Conservation (phyloP, 805 yeast species). For the Candida khao-thaluensis region DNA sequence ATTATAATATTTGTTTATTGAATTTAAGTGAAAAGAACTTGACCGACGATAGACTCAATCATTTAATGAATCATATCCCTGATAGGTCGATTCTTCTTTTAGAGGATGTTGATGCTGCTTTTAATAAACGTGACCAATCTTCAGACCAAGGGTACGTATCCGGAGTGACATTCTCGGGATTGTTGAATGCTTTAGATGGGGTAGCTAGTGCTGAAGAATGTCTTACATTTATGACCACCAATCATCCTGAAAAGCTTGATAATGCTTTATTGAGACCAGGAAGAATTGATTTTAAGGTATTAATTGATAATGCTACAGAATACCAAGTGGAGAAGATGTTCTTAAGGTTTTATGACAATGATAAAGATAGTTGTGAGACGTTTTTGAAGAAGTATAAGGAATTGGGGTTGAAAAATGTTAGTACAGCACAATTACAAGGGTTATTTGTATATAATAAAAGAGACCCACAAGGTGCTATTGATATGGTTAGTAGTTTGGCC, state of each 20-base stretch:
- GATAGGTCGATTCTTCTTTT: slow-evolving; percentile 78
- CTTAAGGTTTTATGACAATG: slow-evolving; percentile 74
- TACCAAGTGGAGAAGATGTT: slow-evolving; percentile 84
- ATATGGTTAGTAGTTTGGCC: slow-evolving; percentile 52
- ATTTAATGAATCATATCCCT: slow-evolving; percentile 94
- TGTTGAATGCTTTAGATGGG: slow-evolving; percentile 92
- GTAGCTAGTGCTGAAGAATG: slow-evolving; percentile 97
- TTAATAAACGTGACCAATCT: slow-evolving; percentile 73
- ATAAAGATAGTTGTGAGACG: slow-evolving; percentile 49
- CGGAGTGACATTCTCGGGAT: slow-evolving; percentile 94
- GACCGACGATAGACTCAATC: slow-evolving; percentile 92
- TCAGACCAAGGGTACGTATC: slow-evolving; percentile 76
- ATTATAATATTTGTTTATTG: slow-evolving; percentile 90
- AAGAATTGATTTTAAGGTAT: slow-evolving; percentile 79
- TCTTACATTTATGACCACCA: slow-evolving; percentile 96
- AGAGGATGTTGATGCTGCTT: slow-evolving; percentile 97
- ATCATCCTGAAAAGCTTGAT: slow-evolving; percentile 91
- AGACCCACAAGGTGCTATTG: slow-evolving; percentile 72
- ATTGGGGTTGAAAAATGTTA: slow-evolving; percentile 51
- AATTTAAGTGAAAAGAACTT: slow-evolving; percentile 87
- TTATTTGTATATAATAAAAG: slow-evolving; percentile 89
- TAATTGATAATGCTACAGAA: slow-evolving; percentile 83
- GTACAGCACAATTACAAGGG: slow-evolving; percentile 96
- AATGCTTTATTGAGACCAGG: slow-evolving; percentile 96
- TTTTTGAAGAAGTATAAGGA: slow-evolving; percentile 48